Evolutionary conservation across 768 basidiomycete species (phyloP).

Genomic region (Termitomyces titanicus): DNA sequence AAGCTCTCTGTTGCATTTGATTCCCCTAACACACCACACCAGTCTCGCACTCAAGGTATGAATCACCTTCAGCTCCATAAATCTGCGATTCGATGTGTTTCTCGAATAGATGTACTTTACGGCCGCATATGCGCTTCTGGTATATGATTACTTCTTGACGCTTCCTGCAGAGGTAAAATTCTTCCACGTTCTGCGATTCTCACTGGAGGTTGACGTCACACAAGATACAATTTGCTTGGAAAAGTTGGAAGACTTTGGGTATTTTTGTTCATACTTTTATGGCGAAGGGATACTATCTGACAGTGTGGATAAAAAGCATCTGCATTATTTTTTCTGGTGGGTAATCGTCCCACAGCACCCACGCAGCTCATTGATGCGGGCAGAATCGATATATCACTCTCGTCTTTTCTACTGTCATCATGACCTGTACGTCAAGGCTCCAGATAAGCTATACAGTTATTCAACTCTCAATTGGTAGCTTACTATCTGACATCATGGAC

Average conservation of each 20-base stretch:
- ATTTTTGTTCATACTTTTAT: background rate
- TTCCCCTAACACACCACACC: too few species aligned
- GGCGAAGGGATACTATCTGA: background rate
- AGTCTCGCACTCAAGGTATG: constrained; percentile 1
- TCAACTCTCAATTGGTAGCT: constrained; percentile 3
- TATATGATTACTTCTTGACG: constrained; percentile 18
- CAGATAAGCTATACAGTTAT: background rate
- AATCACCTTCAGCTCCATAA: background rate
- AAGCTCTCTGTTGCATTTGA: too few species aligned
- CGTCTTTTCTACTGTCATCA: constrained; percentile 6
- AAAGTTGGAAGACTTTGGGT: constrained; percentile 8
- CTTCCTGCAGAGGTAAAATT: constrained; percentile 13
- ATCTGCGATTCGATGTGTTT: background rate
- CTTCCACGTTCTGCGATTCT: too few species aligned
- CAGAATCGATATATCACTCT: constrained; percentile 19
- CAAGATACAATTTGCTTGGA: constrained; percentile 17
- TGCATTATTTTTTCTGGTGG: constrained; percentile 15
- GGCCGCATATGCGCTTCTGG: constrained; percentile 10
- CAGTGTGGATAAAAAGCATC: constrained; percentile 5
- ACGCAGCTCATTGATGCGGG: constrained; percentile 5
- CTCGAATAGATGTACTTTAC: constrained; percentile 4
- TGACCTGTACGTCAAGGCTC: constrained; percentile 11
- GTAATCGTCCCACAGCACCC: background rate
- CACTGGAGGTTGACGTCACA: too few species aligned
- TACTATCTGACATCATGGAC: constrained; percentile 13